These are phyloP conservation scores for Neurospora sp. DNA, from an alignment of 495 filamentous ascomycete species.

Conservation along the genomic window DNA sequence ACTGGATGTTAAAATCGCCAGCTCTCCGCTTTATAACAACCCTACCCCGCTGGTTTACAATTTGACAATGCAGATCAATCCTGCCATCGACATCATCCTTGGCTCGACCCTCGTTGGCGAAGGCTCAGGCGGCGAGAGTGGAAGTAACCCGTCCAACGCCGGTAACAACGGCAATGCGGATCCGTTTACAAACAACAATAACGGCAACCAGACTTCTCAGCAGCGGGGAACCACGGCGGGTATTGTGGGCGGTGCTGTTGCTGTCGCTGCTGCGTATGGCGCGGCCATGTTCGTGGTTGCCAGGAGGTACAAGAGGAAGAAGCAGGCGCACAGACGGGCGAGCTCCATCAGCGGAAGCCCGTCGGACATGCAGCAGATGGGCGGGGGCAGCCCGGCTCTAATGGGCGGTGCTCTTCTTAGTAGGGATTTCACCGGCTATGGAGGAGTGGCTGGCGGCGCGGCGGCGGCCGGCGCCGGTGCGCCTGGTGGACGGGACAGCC, in stretches of 20 bases:
- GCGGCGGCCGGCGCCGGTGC: constrained; percentile 55
- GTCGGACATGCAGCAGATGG: constrained; percentile 44
- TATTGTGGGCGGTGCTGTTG: constrained; percentile 68
- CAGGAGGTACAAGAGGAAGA: constrained; percentile 82
- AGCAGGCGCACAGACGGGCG: constrained; percentile 66
- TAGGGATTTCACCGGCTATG: constrained; percentile 38
- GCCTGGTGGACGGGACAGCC: constrained; percentile 36
- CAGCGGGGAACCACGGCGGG: constrained; percentile 72
- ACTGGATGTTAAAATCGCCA: constrained; percentile 56
- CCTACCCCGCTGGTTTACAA: constrained; percentile 46
- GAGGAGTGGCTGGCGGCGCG: constrained; percentile 31
- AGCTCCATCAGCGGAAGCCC: constrained; percentile 49
- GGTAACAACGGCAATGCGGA: constrained; percentile 21
- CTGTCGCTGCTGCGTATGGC: constrained; percentile 82
- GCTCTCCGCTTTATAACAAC: constrained; percentile 64
- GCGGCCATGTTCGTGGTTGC: constrained; percentile 98
- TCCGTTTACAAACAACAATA: constrained; percentile 27
- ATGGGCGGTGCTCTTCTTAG: constrained; percentile 44
- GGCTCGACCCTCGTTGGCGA: constrained; percentile 37
- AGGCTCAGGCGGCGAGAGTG: constrained; percentile 17
- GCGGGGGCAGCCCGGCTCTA: constrained; percentile 48
- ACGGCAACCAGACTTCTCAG: constrained; percentile 36
- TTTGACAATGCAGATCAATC: constrained; percentile 74
- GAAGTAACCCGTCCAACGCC: constrained; percentile 10
- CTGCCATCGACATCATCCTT: constrained; percentile 67